A percentile compares a stretch with the other conserved stretches of the same genome.
phyloP scores from a whole-genome alignment of 2,329 filamentous ascomycete species.

The Neopestalotiopsis sp. region DNA sequence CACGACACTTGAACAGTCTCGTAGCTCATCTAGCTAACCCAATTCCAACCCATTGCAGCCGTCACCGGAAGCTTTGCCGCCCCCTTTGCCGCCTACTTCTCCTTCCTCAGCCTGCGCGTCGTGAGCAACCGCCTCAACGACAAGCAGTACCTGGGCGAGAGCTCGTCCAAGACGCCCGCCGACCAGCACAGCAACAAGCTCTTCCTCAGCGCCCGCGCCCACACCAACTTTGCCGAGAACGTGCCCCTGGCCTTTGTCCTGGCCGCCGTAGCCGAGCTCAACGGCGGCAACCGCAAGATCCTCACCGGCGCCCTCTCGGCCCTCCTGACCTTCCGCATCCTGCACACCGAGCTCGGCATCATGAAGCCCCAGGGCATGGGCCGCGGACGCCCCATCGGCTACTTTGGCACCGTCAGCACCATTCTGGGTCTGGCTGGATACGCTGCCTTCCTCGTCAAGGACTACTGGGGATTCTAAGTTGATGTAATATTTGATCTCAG shows the following conservation, averaged over 20 bases:
- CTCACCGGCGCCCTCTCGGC: conserved; percentile 29
- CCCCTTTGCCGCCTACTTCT: conserved; percentile 38
- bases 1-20: neutral
- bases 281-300: conserved; percentile 33
- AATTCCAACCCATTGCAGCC: conserved; percentile 24
- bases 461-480: conserved; percentile 28
- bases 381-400: conserved; percentile 34
- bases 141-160: conserved; percentile 33
- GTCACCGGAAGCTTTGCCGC: conserved; percentile 36
- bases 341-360: conserved; percentile 35
- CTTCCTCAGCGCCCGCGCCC: conserved; percentile 31
- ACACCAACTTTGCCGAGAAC: conserved; percentile 38
- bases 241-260: conserved; percentile 36
- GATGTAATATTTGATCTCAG: neutral
- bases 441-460: conserved; percentile 32
- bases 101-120: conserved; percentile 34
- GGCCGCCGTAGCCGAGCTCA: conserved; percentile 37
- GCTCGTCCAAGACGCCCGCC: conserved; percentile 24
- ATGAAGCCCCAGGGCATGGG: conserved; percentile 25
- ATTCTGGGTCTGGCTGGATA: conserved; percentile 33
- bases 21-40: neutral
- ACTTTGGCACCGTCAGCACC: conserved; percentile 32
- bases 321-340: conserved; percentile 32
- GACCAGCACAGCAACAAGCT: conserved; percentile 26
- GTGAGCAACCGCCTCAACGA: conserved; percentile 30